Evolutionary conservation across 805 yeast genomes (phyloP), one percentile per base, ranked within the genome.

Genomic region (Candida hungchunana): DNA sequence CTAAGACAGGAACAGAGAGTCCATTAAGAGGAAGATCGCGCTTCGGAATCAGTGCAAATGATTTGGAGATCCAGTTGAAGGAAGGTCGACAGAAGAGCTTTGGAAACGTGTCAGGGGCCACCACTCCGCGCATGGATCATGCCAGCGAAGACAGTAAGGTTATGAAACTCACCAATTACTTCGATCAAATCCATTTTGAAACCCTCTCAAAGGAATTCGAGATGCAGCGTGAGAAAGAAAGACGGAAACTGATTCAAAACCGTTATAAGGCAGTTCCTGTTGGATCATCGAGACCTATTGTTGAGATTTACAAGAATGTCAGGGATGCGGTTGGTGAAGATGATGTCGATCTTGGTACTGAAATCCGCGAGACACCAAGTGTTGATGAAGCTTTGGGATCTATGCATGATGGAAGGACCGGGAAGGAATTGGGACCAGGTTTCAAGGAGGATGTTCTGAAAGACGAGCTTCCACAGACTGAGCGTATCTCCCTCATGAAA

Each of bases 251-350:
- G 28, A 68, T 75, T 29, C 67, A 63, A 44, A 70, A 77, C 47
- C 73, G 80, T 48, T 76, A 77, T 54, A 68, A 79, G 42, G 86
- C 90, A 0, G 64, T 69, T 11, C 88, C 93, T 6, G 74, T 86
- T 33, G 76, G 78, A 17, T 73, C 79, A 2, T 78, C 93, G 1
- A 79, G 75, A 40, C 97, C 98, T 0, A 82, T 86, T 37, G 97
- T 89, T 16, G 96, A 89, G 49, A 82, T 93, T 18, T 93, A 83
- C 55, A 79, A 86, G 47, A 81, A 85, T 51, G 93, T 85, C 10
- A 79, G 81, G 41, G 97, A 89, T 60, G 96, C 94, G 1, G 93
- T 87, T 6, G 82, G 75, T 37, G 78, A 71, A 38, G 66, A 66
- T 13, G 51, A 67, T 11, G 66, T 62, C 29, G 68, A 59, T 7